These are phyloP conservation scores for Pseudoperonospora humuli DNA, from an alignment of 352 stramenopile genomes.

Conservation along the genomic window DNA sequence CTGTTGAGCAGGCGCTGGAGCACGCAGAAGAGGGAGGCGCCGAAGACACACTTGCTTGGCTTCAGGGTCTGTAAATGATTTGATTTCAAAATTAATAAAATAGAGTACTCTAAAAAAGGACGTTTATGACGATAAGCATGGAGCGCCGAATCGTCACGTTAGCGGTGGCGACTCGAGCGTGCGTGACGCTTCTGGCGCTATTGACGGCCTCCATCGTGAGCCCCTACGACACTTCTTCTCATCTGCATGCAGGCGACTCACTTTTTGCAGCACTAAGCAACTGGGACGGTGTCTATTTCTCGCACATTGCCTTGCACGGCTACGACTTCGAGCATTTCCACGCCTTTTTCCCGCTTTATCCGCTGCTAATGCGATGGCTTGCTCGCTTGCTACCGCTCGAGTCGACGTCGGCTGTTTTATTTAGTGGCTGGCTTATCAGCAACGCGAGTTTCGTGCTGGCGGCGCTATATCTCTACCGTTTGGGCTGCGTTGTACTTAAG, in stretches of 20 bases:
- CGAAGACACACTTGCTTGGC: conserved; percentile 51
- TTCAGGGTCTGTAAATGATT: conserved; percentile 33
- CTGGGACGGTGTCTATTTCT: conserved; percentile 84
- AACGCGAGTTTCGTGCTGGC: conserved; percentile 71
- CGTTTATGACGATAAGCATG: conserved; percentile 5
- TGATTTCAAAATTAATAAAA: conserved; percentile 13
- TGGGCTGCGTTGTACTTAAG: conserved; percentile 46
- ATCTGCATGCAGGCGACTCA: conserved; percentile 17
- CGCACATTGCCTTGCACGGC: conserved; percentile 55
- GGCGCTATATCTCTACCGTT: conserved; percentile 57
- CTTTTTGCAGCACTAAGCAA: conserved; percentile 46
- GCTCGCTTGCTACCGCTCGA: conserved; percentile 19
- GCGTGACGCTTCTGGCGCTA: conserved; percentile 38
- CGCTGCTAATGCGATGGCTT: conserved; percentile 39
- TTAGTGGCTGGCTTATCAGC: conserved; percentile 57
- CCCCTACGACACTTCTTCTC: conserved; percentile 66
- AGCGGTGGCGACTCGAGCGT: conserved; percentile 36
- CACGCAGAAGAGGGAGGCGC: conserved; percentile 58
- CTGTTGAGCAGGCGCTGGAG: conserved; percentile 44
- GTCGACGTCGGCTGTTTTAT: conserved; percentile 14
- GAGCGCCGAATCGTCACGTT: conserved; percentile 37
- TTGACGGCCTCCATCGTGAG: conserved; percentile 38
- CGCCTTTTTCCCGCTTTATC: conserved; percentile 80
- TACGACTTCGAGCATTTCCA: conserved; percentile 85
- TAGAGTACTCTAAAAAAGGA: no score